Evolutionary conservation across 192 early-diverging fungal species (phyloP).

Genomic region (Backusella sp.): DNA sequence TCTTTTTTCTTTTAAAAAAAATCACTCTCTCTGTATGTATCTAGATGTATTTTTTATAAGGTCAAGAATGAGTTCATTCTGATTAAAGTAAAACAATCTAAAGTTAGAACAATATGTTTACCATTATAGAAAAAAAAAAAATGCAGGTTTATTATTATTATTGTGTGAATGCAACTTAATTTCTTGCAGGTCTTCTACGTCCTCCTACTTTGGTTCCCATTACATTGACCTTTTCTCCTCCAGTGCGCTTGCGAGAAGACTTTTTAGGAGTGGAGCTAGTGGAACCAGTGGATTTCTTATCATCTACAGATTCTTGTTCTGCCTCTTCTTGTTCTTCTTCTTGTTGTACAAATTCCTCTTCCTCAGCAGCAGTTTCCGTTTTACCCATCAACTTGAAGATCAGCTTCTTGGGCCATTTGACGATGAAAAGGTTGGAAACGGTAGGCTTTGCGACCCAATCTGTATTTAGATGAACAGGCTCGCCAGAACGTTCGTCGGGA

Average conservation of each 20-base stretch:
- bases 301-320: background rate
- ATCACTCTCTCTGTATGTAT: too few relatives aligned
- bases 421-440: constrained; percentile 9
- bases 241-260: constrained; percentile 2
- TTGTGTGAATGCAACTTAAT: constrained; percentile 13
- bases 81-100: background rate
- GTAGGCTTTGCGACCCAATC: constrained; percentile 26
- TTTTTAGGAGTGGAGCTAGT: constrained; percentile 11
- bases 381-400: constrained; percentile 14
- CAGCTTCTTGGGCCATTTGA: constrained; percentile 19
- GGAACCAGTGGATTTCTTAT: background rate
- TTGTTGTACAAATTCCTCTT: background rate
- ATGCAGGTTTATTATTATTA: background rate
- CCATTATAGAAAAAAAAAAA: background rate
- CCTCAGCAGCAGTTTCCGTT: background rate
- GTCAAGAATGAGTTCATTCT: background rate
- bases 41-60: too few relatives aligned
- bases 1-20: background rate
- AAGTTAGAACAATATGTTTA: background rate
- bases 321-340: constrained; percentile 20
- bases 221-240: constrained; percentile 17
- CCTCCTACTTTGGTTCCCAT: constrained; percentile 29
- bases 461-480: constrained; percentile 31
- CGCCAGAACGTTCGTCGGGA: constrained; percentile 21
- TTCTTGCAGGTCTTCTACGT: constrained; percentile 27